Conservation (phyloP, 2,329 filamentous ascomycete species). For the Stemphylium beticola region DNA sequence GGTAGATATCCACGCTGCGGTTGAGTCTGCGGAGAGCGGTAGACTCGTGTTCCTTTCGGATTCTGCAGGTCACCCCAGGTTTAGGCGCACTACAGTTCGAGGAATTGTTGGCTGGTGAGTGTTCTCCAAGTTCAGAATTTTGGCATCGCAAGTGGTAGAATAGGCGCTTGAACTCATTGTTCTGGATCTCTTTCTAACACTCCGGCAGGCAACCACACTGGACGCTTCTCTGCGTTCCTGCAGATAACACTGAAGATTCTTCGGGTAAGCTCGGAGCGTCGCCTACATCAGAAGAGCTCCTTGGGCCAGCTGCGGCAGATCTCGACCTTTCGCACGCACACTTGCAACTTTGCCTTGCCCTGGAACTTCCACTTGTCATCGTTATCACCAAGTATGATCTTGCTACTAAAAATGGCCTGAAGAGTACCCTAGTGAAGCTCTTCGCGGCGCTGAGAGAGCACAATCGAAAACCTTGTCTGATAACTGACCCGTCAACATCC, state of each 20-base stretch:
- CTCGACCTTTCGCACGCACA: slow-evolving; percentile 79
- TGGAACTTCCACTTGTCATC: slow-evolving; percentile 78
- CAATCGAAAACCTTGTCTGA: slow-evolving; percentile 74
- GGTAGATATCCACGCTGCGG: slow-evolving; percentile 88
- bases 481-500: slow-evolving; percentile 50
- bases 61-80: slow-evolving; percentile 88
- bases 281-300: slow-evolving; percentile 58
- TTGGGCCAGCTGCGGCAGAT: slow-evolving; percentile 61
- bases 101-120: slow-evolving; percentile 83
- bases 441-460: slow-evolving; percentile 78
- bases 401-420: slow-evolving; percentile 74
- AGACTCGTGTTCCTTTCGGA: slow-evolving; percentile 89
- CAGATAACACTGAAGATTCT: slow-evolving; percentile 68
- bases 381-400: slow-evolving; percentile 91
- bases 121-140: background rate
- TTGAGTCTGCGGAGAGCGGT: slow-evolving; percentile 70
- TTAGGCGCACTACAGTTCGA: slow-evolving; percentile 84
- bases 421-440: slow-evolving; percentile 73
- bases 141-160: background rate
- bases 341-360: slow-evolving; percentile 81
- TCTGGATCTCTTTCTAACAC: background rate
- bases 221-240: slow-evolving; percentile 85
- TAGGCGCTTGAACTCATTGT: too few species aligned
- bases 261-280: slow-evolving; percentile 53
- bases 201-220: slow-evolving; percentile 75